phyloP scores from a whole-genome alignment of 192 early-diverging fungal genomes.

The Coemansia asiatica region DNA sequence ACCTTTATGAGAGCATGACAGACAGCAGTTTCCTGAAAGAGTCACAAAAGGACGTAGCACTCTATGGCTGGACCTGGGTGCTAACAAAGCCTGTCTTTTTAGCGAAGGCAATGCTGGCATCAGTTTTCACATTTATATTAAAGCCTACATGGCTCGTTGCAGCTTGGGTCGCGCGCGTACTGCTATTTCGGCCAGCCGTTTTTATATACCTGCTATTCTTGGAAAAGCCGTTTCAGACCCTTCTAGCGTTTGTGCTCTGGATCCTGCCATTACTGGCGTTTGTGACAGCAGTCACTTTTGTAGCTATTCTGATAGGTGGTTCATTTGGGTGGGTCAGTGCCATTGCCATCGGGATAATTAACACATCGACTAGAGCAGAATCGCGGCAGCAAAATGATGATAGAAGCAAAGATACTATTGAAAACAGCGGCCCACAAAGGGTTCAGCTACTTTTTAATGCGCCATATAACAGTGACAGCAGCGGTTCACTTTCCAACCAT shows the following conservation, averaged over 20 bases:
- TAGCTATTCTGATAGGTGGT: slow-evolving; percentile 34
- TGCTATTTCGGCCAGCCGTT: slow-evolving; percentile 30
- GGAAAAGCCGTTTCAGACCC: slow-evolving; percentile 32
- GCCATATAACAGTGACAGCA: background rate
- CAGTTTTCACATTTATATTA: slow-evolving; percentile 17
- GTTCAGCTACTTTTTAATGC: background rate
- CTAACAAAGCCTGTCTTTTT: slow-evolving; percentile 2
- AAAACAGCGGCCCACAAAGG: background rate
- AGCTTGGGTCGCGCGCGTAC: slow-evolving; percentile 19
- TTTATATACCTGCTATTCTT: slow-evolving; percentile 45
- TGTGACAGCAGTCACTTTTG: slow-evolving; percentile 17
- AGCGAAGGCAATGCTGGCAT: background rate
- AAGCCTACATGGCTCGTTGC: slow-evolving; percentile 13
- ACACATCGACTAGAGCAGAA: background rate
- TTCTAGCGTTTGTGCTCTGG: slow-evolving; percentile 35
- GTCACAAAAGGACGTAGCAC: background rate
- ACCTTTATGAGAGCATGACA: background rate
- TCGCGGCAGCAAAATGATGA: background rate
- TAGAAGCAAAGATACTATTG: background rate
- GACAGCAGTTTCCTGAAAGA: background rate
- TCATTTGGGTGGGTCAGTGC: slow-evolving; percentile 45
- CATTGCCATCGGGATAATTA: slow-evolving; percentile 6
- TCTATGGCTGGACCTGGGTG: background rate
- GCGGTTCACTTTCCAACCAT: background rate
- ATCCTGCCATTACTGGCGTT: slow-evolving; percentile 36